Evolutionary conservation across 805 yeast species (phyloP).

Genomic region (Zygosaccharomyces siamensis): DNA sequence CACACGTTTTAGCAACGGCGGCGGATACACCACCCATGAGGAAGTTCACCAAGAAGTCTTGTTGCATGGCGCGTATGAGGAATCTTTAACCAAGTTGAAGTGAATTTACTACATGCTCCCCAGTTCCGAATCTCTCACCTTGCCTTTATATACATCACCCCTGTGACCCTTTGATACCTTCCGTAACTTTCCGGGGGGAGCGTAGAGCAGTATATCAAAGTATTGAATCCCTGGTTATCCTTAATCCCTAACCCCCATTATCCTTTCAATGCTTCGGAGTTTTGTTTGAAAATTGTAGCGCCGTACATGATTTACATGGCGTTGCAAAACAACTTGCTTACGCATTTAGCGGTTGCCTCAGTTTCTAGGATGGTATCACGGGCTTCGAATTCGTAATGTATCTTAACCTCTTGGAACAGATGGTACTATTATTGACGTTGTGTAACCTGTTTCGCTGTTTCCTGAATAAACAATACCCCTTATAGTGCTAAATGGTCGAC

Average conservation of each 20-base stretch:
- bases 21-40: slow-evolving; percentile 98
- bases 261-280: not conserved
- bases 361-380: not conserved
- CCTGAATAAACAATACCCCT: too few relatives aligned
- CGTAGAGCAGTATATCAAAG: too few relatives aligned
- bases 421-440: too few relatives aligned
- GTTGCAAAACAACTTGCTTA: not conserved
- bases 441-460: too few relatives aligned
- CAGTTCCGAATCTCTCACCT: not conserved
- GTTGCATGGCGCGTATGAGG: not conserved
- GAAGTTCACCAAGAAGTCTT: slow-evolving; percentile 47
- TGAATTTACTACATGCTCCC: not conserved
- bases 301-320: not conserved
- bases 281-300: not conserved
- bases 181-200: not conserved
- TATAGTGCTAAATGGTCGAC: too few relatives aligned
- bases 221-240: not conserved
- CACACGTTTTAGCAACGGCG: slow-evolving; percentile 93
- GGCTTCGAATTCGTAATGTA: too few relatives aligned
- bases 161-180: not conserved
- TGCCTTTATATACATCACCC: not conserved
- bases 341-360: not conserved
- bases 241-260: not conserved
- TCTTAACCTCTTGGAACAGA: too few relatives aligned
- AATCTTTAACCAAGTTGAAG: not conserved